Evolutionary conservation across 2,329 filamentous ascomycete species (phyloP).

Genomic region (Apiospora kogelbergensis): DNA sequence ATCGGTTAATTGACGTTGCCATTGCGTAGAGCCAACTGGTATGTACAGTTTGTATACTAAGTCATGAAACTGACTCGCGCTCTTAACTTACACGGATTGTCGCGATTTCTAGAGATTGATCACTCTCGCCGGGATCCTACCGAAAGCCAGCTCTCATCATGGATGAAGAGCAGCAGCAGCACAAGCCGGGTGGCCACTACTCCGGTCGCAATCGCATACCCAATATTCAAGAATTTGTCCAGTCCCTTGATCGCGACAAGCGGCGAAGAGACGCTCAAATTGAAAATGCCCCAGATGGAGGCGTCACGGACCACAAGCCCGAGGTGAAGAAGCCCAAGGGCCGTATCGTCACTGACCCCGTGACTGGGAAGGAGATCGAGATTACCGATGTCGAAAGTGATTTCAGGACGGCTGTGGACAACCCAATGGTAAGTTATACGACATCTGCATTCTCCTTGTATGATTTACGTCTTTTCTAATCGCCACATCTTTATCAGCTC

Average conservation of each 20-base stretch:
- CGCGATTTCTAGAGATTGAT: neutral
- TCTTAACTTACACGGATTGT: neutral
- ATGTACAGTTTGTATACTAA: neutral
- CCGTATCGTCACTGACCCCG: constrained; percentile 80
- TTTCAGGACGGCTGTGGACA: constrained; percentile 66
- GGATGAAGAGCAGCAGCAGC: constrained; percentile 28
- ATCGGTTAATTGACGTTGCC: neutral
- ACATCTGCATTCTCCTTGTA: constrained; percentile 40
- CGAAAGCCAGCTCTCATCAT: constrained; percentile 17
- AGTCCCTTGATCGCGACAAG: constrained; percentile 77
- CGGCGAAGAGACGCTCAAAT: constrained; percentile 70
- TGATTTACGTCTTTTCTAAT: neutral
- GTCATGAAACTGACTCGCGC: neutral
- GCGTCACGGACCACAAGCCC: constrained; percentile 43
- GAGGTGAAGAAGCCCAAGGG: constrained; percentile 37
- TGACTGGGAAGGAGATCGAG: constrained; percentile 80
- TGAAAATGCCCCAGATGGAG: constrained; percentile 47
- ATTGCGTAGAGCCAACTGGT: neutral
- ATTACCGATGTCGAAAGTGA: constrained; percentile 79
- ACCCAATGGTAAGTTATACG: constrained; percentile 53
- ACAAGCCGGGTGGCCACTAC: constrained; percentile 57
- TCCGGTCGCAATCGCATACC: constrained; percentile 82
- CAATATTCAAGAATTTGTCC: constrained; percentile 81
- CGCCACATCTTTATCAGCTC: constrained; percentile 45
- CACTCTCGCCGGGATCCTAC: neutral